phyloP scores from a whole-genome alignment of 805 yeast genomes.

The Groenewaldozyma salmanticensis region DNA sequence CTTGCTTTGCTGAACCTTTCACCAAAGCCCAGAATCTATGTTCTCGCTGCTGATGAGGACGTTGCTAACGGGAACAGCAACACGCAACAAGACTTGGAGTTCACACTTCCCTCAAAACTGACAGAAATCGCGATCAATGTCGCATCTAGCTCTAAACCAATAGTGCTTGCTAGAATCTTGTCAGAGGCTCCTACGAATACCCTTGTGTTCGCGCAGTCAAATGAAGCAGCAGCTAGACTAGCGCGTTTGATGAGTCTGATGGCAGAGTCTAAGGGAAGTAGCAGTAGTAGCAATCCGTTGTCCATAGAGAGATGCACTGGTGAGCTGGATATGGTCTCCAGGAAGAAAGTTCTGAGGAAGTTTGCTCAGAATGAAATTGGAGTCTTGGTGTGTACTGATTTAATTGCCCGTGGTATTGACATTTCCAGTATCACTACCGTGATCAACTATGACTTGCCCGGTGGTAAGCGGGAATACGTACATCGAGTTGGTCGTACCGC shows the following conservation, averaged over 20 bases:
- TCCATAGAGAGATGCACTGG: slow-evolving; percentile 28
- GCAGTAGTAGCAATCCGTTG: slow-evolving; percentile 9
- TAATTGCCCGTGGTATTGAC: slow-evolving; percentile 94
- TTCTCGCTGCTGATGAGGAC: slow-evolving; percentile 50
- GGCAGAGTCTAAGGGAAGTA: slow-evolving; percentile 17
- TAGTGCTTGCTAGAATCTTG: slow-evolving; percentile 53
- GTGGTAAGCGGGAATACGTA: slow-evolving; percentile 81
- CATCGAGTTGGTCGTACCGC: slow-evolving; percentile 98
- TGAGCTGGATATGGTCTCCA: slow-evolving; percentile 32
- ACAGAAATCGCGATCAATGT: slow-evolving; percentile 27
- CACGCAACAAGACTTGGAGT: slow-evolving; percentile 24
- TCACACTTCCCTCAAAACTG: slow-evolving; percentile 29
- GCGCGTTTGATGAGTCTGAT: slow-evolving; percentile 48
- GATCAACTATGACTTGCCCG: slow-evolving; percentile 84
- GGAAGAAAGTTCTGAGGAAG: slow-evolving; percentile 47
- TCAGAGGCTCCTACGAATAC: slow-evolving; percentile 27
- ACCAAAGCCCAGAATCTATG: slow-evolving; percentile 57
- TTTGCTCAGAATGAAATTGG: slow-evolving; percentile 47
- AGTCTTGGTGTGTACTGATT: slow-evolving; percentile 66
- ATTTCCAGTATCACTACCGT: slow-evolving; percentile 61
- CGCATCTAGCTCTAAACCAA: slow-evolving; percentile 50
- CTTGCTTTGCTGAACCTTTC: slow-evolving; percentile 56
- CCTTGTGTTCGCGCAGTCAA: slow-evolving; percentile 63
- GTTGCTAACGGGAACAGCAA: slow-evolving; percentile 6
- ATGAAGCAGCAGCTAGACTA: slow-evolving; percentile 79